A percentile compares a stretch with the other conserved stretches of the same genome.
Evolutionary conservation across 2,329 filamentous ascomycete genomes (phyloP).

Genomic region (Dichotomopilus funicola): DNA sequence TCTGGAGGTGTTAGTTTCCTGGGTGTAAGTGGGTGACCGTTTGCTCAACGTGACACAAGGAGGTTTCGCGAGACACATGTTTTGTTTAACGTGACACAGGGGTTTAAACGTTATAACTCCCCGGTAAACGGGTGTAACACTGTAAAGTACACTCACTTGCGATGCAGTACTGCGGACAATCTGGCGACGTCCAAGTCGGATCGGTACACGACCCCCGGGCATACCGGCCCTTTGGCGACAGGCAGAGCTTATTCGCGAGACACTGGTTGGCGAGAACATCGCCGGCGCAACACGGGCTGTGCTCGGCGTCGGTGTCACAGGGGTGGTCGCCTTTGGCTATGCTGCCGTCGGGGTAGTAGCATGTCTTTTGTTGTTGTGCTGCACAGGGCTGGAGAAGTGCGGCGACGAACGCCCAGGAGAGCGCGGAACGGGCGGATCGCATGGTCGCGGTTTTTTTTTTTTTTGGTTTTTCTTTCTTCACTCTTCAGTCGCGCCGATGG

Average conservation of each 20-base stretch:
- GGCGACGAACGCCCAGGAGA: no score
- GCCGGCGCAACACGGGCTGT: slow-evolving; percentile 4
- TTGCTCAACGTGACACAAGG: no score
- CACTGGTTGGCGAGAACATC: background rate
- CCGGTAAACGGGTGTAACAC: no score
- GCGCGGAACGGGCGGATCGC: no score
- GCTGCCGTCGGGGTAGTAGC: slow-evolving; percentile 7
- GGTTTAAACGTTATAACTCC: no score
- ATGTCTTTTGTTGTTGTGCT: background rate
- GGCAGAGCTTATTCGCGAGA: slow-evolving; percentile 8
- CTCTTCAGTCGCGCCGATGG: no score
- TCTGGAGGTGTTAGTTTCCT: background rate
- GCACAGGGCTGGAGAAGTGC: no score
- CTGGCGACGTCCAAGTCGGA: slow-evolving; percentile 1
- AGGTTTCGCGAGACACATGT: no score
- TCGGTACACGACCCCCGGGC: slow-evolving; percentile 10
- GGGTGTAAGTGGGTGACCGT: no score
- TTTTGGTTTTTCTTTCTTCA: no score
- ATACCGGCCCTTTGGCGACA: background rate
- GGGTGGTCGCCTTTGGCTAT: background rate
- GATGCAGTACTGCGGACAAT: slow-evolving; percentile 4
- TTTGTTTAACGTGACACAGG: no score
- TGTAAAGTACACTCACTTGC: background rate
- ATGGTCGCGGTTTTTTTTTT: no score
- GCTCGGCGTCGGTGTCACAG: slow-evolving; percentile 11